Base-by-base conservation (phyloP, 768 basidiomycete genomes). In the Pisolithus marmoratus region DNA sequence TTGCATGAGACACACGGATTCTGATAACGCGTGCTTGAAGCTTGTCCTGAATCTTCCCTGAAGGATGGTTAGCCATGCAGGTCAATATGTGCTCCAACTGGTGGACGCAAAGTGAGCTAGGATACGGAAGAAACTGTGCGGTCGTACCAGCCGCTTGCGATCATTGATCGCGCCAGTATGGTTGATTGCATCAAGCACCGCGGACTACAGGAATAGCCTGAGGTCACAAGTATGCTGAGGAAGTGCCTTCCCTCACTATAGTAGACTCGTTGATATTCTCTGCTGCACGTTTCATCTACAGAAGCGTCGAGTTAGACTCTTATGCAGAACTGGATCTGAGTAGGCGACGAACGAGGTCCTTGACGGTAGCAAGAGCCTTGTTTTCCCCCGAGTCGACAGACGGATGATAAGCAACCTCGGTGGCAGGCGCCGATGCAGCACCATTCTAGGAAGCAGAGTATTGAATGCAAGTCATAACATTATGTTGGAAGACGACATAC, bases 21-120 rank as follows among this genome's bases (percentile, higher is more conserved):
- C 82, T 70, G 41, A 90, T 66, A 43, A 71, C 59, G 14, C 52
- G 63, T n/a, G 57, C 60, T 49, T 76, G 65, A 1, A 72, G 55
- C 38, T 67, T 60, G 65, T 76, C 63, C 67, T 79, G 63, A 11
- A 72, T 11, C 17, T 54, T 58, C 19, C 80, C 79, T 5, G 76
- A 70, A 22, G 81, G 79, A 45, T 86, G 71, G 8, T 74, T 71
- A 3, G 87, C 78, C 48, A 90, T 74, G 54, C 85, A 79, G 4
- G 74, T 75, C 20, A 91, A 70, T 11, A 80, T 72, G 59, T 90
- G 77, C 60, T 91, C 90, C 36, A 91, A 81, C 89, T 90, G 4
- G n/a, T n/a, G 5, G 6, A 34, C 3, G 45, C 12, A 27, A 31
- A 4, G 40, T 59, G 8, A 54, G 8, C 4, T 14, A 34, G 8